Conservation (phyloP, 441 rosid species). For the Mallotus japonicus region DNA sequence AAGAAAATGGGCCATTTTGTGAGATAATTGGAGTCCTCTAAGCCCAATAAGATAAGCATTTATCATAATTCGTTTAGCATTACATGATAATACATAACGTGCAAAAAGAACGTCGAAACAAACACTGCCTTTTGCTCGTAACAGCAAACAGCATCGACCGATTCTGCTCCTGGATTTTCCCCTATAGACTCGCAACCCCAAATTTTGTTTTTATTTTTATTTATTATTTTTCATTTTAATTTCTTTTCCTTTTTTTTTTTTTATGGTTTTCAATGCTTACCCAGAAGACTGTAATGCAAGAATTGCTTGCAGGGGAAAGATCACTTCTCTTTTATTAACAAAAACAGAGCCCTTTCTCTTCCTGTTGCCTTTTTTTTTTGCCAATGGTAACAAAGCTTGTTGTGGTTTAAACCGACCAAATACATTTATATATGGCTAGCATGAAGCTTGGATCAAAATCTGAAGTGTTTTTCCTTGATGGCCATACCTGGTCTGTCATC, state of each 20-base stretch:
- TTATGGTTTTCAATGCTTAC: neutral
- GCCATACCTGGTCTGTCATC: slow-evolving; percentile 58
- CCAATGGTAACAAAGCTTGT: slow-evolving; percentile 10
- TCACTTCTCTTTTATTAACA: too few species aligned
- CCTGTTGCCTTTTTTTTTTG: neutral
- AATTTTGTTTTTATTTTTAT: neutral
- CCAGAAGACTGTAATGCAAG: slow-evolving; percentile 8
- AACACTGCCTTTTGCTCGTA: slow-evolving; percentile 19
- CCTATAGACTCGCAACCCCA: slow-evolving; percentile 47
- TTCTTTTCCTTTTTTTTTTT: neutral
- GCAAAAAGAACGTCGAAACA: neutral
- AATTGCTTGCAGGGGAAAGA: neutral
- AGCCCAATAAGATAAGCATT: too few species aligned
- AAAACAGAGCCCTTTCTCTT: neutral
- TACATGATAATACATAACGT: too few species aligned
- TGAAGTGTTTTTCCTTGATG: slow-evolving; percentile 67
- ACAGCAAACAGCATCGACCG: slow-evolving; percentile 38
- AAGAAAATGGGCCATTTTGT: too few species aligned
- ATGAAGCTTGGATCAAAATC: slow-evolving; percentile 93
- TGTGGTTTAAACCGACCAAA: neutral
- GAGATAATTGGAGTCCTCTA: too few species aligned
- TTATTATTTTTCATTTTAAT: neutral
- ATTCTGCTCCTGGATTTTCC: slow-evolving; percentile 45
- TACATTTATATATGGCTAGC: slow-evolving; percentile 50
- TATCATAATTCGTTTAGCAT: too few species aligned